Percentiles rank a stretch among this genome's conserved stretches.
These are phyloP conservation scores for Ophiostoma populinum DNA, from an alignment of 2,329 filamentous ascomycete genomes.

Conservation along the genomic window DNA sequence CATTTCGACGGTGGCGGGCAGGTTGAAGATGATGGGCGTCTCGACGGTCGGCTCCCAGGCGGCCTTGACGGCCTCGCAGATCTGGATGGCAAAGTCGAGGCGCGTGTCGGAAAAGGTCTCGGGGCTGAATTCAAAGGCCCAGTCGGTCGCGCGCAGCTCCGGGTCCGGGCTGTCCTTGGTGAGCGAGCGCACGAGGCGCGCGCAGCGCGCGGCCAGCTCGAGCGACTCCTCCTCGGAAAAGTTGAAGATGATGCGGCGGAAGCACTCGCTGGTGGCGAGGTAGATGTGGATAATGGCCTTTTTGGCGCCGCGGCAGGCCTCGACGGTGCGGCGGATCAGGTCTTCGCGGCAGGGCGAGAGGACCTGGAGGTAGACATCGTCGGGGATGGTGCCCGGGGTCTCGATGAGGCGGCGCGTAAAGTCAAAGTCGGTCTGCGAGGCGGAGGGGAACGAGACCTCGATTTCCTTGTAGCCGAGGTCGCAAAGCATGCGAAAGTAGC, in stretches of 20 bases:
- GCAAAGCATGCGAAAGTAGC: constrained; percentile 86
- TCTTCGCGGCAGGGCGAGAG: constrained; percentile 84
- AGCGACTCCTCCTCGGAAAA: constrained; percentile 70
- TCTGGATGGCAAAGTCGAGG: constrained; percentile 62
- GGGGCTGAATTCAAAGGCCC: constrained; percentile 70
- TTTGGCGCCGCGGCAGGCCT: constrained; percentile 75
- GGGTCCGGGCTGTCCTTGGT: constrained; percentile 62
- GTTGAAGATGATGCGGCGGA: constrained; percentile 78
- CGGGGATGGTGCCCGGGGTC: constrained; percentile 65
- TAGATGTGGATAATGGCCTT: constrained; percentile 94
- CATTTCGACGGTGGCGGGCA: constrained; percentile 92
- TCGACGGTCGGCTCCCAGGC: constrained; percentile 74
- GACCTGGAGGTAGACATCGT: constrained; percentile 84
- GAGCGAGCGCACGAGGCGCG: constrained; percentile 71
- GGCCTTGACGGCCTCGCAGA: constrained; percentile 85
- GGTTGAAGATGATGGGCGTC: constrained; percentile 85
- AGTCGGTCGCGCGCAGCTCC: constrained; percentile 38
- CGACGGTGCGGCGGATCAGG: constrained; percentile 75
- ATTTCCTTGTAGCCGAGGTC: constrained; percentile 95
- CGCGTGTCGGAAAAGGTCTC: constrained; percentile 84
- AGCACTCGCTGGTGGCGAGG: constrained; percentile 89
- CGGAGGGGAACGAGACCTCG: constrained; percentile 87
- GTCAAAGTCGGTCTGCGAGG: constrained; percentile 89
- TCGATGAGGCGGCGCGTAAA: constrained; percentile 79
- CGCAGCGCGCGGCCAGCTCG: constrained; percentile 68